A percentile compares a stretch with the other conserved stretches of the same genome.
phyloP scores from a whole-genome alignment of 345 rosid genomes.

The Brassica carinata region DNA sequence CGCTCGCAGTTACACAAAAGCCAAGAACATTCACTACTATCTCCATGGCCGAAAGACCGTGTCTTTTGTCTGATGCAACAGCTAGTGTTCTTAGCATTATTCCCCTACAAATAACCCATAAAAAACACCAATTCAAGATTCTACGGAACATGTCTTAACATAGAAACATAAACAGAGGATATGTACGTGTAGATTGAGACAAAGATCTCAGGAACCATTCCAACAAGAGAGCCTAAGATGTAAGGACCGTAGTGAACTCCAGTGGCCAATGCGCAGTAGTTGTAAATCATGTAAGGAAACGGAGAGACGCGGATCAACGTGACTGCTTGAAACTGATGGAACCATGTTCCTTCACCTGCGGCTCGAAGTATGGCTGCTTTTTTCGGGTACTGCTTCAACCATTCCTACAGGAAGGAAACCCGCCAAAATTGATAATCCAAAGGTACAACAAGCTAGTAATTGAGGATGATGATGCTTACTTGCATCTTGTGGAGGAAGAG shows the following conservation, averaged over 20 bases:
- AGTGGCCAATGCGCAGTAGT: constrained; percentile 93
- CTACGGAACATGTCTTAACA: background rate
- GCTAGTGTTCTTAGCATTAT: constrained; percentile 78
- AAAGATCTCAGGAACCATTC: constrained; percentile 87
- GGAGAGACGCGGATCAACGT: constrained; percentile 94
- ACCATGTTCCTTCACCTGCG: constrained; percentile 93
- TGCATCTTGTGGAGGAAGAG: constrained; percentile 85
- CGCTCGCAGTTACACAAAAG: constrained; percentile 65
- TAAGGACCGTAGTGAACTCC: constrained; percentile 83
- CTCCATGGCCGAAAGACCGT: constrained; percentile 67
- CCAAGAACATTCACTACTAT: constrained; percentile 73
- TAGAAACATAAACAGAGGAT: constrained; percentile 18
- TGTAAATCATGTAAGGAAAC: constrained; percentile 88
- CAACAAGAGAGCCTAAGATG: constrained; percentile 82
- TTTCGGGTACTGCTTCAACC: constrained; percentile 90
- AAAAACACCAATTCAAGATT: constrained; percentile 5
- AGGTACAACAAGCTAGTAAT: background rate
- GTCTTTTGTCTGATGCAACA: constrained; percentile 77
- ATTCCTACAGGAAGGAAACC: constrained; percentile 52
- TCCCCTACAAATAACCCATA: constrained; percentile 60
- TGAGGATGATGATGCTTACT: constrained; percentile 46
- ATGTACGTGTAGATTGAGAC: constrained; percentile 91
- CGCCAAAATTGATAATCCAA: background rate
- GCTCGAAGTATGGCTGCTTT: constrained; percentile 86
- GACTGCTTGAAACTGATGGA: constrained; percentile 91